Base-by-base conservation (phyloP, 2,329 filamentous ascomycete genomes). In the Golovinomyces cichoracearum region DNA sequence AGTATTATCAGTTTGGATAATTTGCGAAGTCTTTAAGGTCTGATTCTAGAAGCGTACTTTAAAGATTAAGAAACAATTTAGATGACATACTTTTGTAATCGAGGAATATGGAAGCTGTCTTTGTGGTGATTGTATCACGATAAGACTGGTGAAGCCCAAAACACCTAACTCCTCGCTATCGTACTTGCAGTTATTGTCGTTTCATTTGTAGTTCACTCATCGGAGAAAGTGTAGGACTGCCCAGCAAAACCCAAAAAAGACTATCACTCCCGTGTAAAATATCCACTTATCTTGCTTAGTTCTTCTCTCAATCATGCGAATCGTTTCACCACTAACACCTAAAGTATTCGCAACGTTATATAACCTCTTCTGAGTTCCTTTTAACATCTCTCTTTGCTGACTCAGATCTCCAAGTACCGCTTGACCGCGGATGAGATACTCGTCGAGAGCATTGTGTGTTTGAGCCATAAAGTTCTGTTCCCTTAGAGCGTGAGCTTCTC, bases 271-370 rank as follows among this genome's bases (percentile, higher is more conserved):
- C 0, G 68, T 80, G 71, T 81, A 82, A 63, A 98, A 98, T 31
- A 98, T 93, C 85, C 86, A 95, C 65, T 94, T 95, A 63, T 98
- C 90, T 67, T 95, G 82, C 63, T 77, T 81, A 47, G 90, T 85
- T 53, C 90, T 71, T 56, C 90, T 68, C 65, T 95, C 88, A 38
- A 98, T 80, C 84, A 90, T 95, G 44, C 90, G 77, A 54, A 98
- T 98, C 1, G 90, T 98, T 62, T 95, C 88, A 19, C 88, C 86
- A 59, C 82, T 92, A 51, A 98, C 74, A 0, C 90, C 90, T 45
- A 98, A 66, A 21, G 90, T 95, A 61, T 93, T 95, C 5, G 83
- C 90, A 19, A 94, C 85, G 57, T 76, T 88, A 61, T 95, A 95
- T 46, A 98, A 68, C 61, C 78, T 76, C 62, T 80, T 80, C 65